Evolutionary conservation across 129 eudicot genomes (phyloP).

Genomic region (Helianthus tuberosus): DNA sequence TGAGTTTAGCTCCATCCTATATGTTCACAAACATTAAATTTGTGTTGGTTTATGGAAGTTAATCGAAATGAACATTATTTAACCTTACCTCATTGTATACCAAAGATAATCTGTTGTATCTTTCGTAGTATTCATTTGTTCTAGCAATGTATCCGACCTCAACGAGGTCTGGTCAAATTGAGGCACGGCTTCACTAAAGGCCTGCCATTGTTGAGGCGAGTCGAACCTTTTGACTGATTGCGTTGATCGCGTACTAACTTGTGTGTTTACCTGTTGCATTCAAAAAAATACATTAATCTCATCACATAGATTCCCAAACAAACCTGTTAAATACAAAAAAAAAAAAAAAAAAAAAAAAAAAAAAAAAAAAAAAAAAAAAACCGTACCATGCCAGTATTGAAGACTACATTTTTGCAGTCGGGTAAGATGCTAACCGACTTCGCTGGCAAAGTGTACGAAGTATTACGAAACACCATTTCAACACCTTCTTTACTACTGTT

Average conservation of each 20-base stretch:
- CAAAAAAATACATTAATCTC: background rate
- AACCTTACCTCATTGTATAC: conserved; percentile 77
- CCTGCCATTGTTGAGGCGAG: conserved; percentile 58
- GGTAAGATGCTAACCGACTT: conserved; percentile 90
- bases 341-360: background rate
- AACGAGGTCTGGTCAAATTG: conserved; percentile 43
- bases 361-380: no score
- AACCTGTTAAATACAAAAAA: background rate
- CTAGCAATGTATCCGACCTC: conserved; percentile 57
- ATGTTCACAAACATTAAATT: conserved; percentile 2
- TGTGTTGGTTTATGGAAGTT: background rate
- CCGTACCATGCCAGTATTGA: conserved; percentile 75
- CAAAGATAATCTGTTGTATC: conserved; percentile 91
- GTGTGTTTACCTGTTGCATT: conserved; percentile 58
- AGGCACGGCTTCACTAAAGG: conserved; percentile 52
- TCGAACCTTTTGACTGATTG: conserved; percentile 43
- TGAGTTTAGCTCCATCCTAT: conserved; percentile 51
- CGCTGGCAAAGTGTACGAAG: conserved; percentile 51
- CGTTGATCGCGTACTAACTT: conserved; percentile 45
- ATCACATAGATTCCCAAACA: conserved; percentile 1
- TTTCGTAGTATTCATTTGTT: conserved; percentile 77
- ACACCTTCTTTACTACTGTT: conserved; percentile 25
- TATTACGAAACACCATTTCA: conserved; percentile 48
- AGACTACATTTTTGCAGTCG: conserved; percentile 71
- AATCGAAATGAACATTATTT: background rate